A percentile compares a stretch with the other conserved stretches of the same genome.
phyloP scores from a whole-genome alignment of 2,329 filamentous ascomycete species.

The Scopulariopsis brevicaulis region DNA sequence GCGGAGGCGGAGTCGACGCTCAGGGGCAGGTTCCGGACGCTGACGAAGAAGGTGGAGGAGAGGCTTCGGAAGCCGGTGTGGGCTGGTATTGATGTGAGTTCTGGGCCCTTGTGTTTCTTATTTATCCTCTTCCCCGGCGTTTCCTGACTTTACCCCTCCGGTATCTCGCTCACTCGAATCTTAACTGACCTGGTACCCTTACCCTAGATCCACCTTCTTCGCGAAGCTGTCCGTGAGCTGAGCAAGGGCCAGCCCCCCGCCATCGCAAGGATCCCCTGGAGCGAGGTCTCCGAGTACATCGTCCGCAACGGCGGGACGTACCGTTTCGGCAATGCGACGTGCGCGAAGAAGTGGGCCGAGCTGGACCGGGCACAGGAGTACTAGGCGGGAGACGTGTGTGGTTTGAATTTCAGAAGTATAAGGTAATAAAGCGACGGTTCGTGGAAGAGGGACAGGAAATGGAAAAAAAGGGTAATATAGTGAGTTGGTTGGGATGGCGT shows the following conservation, averaged over 20 bases:
- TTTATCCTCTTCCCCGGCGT: not conserved
- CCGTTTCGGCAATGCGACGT: constrained; percentile 46
- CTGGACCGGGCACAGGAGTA: constrained; percentile 12
- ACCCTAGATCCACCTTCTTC: constrained; percentile 30
- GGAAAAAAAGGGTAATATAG: not conserved
- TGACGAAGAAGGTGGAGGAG: constrained; percentile 52
- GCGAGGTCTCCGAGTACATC: constrained; percentile 43
- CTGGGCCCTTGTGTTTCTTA: constrained; percentile 1
- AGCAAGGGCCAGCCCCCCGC: constrained; percentile 16
- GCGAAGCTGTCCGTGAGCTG: constrained; percentile 27
- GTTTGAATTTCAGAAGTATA: no score
- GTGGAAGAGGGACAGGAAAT: not conserved
- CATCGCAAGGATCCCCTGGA: constrained; percentile 39
- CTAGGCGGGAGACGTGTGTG: not conserved
- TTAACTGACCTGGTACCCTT: not conserved
- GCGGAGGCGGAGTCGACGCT: constrained; percentile 61
- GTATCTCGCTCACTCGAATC: not conserved
- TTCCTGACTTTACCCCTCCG: not conserved
- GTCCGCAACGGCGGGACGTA: constrained; percentile 39
- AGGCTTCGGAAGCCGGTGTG: constrained; percentile 57
- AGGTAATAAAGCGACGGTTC: not conserved
- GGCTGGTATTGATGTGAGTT: constrained; percentile 49
- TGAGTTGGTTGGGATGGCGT: not conserved
- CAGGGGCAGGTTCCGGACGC: constrained; percentile 52
- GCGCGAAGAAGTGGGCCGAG: constrained; percentile 45